Percentiles rank a stretch among this genome's conserved stretches.
Conservation (phyloP, 83 land plant species). For the Larix sibirica region DNA sequence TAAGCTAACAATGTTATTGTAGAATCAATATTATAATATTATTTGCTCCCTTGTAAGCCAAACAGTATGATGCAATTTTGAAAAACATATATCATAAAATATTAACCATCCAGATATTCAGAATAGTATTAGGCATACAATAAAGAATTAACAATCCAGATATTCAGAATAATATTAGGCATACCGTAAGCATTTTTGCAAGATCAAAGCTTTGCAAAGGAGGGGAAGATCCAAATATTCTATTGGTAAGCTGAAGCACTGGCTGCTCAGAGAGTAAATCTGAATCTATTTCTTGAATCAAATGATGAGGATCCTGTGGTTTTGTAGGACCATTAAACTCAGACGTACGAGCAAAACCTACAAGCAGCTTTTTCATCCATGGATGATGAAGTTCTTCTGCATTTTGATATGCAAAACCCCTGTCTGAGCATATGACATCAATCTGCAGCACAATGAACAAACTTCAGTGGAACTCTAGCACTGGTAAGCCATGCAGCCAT, state of each 20-base stretch:
- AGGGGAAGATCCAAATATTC: constrained; percentile 93
- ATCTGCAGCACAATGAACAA: constrained; percentile 51
- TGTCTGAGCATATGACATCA: constrained; percentile 71
- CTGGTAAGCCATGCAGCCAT: neutral
- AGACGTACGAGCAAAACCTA: constrained; percentile 94
- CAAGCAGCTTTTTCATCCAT: constrained; percentile 73
- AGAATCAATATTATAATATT: neutral
- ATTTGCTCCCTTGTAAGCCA: neutral
- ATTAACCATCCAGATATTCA: neutral
- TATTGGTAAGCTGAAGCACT: constrained; percentile 67
- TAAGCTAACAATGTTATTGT: neutral
- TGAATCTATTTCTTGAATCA: constrained; percentile 73
- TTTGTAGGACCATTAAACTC: constrained; percentile 84
- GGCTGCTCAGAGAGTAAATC: constrained; percentile 54
- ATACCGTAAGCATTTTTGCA: constrained; percentile 94
- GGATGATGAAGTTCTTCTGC: constrained; percentile 81
- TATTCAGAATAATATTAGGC: neutral
- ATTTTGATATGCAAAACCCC: constrained; percentile 69
- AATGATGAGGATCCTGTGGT: constrained; percentile 54
- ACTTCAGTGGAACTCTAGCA: neutral
- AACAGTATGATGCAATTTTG: neutral
- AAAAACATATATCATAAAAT: too few species aligned
- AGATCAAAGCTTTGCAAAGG: constrained; percentile 95
- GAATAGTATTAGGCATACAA: neutral
- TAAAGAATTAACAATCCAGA: neutral